phyloP scores from a whole-genome alignment of 2,329 filamentous ascomycete species.

The Tolypocladium tundrense region DNA sequence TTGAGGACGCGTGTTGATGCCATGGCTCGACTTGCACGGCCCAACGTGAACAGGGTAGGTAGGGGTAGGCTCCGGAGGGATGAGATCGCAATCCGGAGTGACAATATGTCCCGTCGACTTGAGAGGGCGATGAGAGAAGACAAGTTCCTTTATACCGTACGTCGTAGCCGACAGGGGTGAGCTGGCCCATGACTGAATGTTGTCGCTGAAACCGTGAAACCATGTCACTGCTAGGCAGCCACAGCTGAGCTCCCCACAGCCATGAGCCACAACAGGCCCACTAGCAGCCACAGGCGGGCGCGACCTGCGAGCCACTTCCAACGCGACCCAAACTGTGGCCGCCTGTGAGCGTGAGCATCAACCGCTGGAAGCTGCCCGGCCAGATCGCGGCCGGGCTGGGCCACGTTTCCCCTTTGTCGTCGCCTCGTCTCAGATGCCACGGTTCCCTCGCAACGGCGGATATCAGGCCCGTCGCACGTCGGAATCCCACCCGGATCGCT shows the following conservation, averaged over 20 bases:
- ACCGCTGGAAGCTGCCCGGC: not conserved
- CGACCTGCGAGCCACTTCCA: not conserved
- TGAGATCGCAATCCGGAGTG: not conserved
- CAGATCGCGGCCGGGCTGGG: not conserved
- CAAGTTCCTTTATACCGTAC: not conserved
- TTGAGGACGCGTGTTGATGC: conserved; percentile 35
- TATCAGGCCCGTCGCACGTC: too few species aligned
- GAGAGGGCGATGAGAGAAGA: too few species aligned
- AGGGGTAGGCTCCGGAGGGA: not conserved
- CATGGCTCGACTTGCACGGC: conserved; percentile 9
- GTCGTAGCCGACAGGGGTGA: not conserved
- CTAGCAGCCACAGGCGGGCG: not conserved
- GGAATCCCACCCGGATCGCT: too few species aligned
- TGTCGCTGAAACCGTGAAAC: not conserved
- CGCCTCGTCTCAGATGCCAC: not conserved
- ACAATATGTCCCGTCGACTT: not conserved
- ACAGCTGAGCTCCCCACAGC: too few species aligned
- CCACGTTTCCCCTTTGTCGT: not conserved
- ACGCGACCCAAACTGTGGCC: not conserved
- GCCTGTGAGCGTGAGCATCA: not conserved
- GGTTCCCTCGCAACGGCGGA: not conserved
- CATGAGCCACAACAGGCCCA: not conserved
- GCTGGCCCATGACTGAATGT: not conserved
- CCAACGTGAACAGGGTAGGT: not conserved
- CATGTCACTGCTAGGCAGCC: too few species aligned